Conservation (phyloP, 306 rosid species). For the Prunus padus region DNA sequence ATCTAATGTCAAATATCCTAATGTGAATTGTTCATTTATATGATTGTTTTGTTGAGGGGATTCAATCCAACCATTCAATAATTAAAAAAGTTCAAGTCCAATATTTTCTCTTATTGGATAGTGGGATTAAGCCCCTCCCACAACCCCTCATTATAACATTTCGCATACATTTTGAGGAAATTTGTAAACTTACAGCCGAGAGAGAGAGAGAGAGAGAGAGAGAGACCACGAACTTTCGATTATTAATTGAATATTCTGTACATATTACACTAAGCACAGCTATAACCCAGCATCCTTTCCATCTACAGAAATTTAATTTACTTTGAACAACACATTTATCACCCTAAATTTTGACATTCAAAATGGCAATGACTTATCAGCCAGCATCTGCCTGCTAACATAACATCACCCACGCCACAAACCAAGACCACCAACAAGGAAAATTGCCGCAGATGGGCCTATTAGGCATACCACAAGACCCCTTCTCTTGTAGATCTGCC, state of each 20-base stretch:
- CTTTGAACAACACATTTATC: neutral
- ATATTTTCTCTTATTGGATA: too few species aligned
- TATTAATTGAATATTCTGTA: constrained; percentile 25
- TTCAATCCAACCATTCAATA: too few species aligned
- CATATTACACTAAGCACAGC: constrained; percentile 22
- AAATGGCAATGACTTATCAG: constrained; percentile 9
- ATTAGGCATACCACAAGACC: neutral
- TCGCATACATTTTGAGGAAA: too few species aligned
- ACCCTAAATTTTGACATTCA: constrained; percentile 21
- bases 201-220: neutral
- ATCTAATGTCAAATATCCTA: too few species aligned
- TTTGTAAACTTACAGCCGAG: too few species aligned
- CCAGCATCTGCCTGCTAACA: neutral
- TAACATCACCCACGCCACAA: constrained; percentile 6
- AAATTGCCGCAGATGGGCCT: neutral
- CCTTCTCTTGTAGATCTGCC: neutral
- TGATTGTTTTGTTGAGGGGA: too few species aligned
- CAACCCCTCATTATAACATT: too few species aligned
- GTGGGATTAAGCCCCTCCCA: too few species aligned
- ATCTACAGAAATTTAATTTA: constrained; percentile 16
- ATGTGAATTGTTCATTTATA: too few species aligned
- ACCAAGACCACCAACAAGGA: neutral
- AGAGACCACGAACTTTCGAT: constrained; percentile 9
- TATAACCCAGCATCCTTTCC: constrained; percentile 10
- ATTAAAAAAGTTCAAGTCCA: too few species aligned